Conservation (phyloP, 2,329 filamentous ascomycete species). For the Trichophyton benhamiae region DNA sequence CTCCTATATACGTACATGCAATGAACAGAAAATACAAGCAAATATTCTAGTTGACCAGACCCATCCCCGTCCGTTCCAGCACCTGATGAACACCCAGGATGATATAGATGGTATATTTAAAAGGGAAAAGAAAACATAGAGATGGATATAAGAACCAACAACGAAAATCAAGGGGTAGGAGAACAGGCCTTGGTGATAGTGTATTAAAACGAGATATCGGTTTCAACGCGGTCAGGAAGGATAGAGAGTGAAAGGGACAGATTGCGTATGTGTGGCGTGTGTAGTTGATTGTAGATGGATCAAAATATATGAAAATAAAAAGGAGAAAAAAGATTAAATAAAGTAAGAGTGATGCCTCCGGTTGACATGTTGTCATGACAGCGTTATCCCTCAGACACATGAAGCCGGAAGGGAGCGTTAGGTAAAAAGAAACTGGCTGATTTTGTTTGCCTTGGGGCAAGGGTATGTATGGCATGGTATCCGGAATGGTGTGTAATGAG, state of each 20-base stretch:
- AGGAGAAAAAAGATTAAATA: no score
- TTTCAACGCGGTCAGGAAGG: neutral
- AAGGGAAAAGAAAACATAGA: neutral
- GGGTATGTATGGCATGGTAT: neutral
- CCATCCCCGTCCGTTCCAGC: neutral
- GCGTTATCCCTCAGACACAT: neutral
- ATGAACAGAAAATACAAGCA: neutral
- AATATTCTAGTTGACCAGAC: neutral
- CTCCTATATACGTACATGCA: neutral
- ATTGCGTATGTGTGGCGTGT: neutral
- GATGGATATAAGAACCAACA: no score
- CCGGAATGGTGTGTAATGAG: neutral
- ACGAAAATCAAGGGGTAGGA: neutral
- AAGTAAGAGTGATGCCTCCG: neutral
- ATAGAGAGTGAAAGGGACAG: neutral
- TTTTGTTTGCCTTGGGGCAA: neutral
- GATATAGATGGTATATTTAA: no score
- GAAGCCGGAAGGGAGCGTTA: neutral
- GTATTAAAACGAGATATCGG: neutral
- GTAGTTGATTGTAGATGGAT: no score
- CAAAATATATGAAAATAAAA: neutral
- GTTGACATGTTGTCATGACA: neutral
- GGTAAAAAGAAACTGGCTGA: neutral
- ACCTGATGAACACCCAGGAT: constrained; percentile 1
- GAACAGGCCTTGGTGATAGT: neutral